These are phyloP conservation scores for Pythium aquatile DNA, from an alignment of 352 stramenopile genomes.

Conservation along the genomic window DNA sequence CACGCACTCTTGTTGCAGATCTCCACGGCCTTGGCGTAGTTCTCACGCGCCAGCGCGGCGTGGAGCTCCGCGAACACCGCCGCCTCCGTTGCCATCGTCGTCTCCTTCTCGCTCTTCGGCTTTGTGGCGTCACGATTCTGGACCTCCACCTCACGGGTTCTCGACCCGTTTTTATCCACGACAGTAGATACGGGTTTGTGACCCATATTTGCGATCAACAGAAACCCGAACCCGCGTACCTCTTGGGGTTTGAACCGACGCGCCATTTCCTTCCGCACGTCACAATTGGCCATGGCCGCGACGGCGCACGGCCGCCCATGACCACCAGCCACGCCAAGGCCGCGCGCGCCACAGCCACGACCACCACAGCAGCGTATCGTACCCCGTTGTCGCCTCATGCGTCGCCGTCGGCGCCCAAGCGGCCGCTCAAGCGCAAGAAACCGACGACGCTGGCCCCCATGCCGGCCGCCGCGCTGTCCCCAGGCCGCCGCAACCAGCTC, in stretches of 20 bases:
- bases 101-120: not conserved
- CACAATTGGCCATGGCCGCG: not conserved
- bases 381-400: not conserved
- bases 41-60: conserved; percentile 68
- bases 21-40: conserved; percentile 75
- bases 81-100: conserved; percentile 33
- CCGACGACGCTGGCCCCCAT: conserved; percentile 22
- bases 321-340: conserved; percentile 8
- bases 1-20: conserved; percentile 86
- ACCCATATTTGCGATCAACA: not conserved
- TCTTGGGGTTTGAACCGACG: conserved; percentile 7
- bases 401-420: not conserved
- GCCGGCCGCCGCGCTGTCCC: not conserved
- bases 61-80: conserved; percentile 79
- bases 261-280: not conserved
- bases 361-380: not conserved
- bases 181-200: not conserved
- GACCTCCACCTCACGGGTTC: conserved; percentile 2
- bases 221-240: conserved; percentile 16
- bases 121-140: not conserved
- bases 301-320: conserved; percentile 9
- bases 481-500: conserved; percentile 14
- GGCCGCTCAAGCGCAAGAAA: conserved; percentile 17
- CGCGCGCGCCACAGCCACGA: not conserved
- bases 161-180: not conserved